These are phyloP conservation scores for Epichloe scottii DNA, from an alignment of 2,329 filamentous ascomycete genomes.

Conservation along the genomic window DNA sequence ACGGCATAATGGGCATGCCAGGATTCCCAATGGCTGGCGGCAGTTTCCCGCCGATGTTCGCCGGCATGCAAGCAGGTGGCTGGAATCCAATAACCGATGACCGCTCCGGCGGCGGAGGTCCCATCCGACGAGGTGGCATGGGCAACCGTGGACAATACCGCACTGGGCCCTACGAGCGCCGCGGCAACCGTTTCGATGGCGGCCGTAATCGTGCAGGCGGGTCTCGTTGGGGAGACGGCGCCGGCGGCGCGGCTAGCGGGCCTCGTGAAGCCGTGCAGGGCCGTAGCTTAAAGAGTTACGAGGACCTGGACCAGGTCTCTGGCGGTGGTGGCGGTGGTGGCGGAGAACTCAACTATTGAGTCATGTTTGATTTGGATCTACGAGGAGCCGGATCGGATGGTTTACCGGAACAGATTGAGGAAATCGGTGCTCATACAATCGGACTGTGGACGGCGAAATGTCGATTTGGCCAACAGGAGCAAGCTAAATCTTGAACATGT, in stretches of 20 bases:
- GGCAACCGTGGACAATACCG: conserved; percentile 42
- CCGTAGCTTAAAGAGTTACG: conserved; percentile 89
- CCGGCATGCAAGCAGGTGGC: conserved; percentile 32
- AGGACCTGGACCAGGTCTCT: conserved; percentile 82
- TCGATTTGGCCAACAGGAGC: background rate
- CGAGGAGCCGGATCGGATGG: background rate
- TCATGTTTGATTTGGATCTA: background rate
- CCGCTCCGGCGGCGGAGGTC: conserved; percentile 46
- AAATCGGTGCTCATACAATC: background rate
- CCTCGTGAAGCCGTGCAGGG: conserved; percentile 88
- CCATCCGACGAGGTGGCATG: conserved; percentile 54
- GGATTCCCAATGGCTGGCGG: conserved; percentile 40
- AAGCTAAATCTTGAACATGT: background rate
- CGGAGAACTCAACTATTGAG: conserved; percentile 79
- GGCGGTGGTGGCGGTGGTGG: conserved; percentile 61
- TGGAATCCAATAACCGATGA: conserved; percentile 42
- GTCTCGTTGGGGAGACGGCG: conserved; percentile 61
- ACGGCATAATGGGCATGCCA: conserved; percentile 46
- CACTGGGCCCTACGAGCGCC: conserved; percentile 62
- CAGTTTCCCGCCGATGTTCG: conserved; percentile 43
- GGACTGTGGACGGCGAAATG: background rate
- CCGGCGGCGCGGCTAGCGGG: conserved; percentile 64
- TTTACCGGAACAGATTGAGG: background rate
- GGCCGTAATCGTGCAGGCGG: conserved; percentile 37
- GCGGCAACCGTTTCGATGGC: conserved; percentile 41